Percentiles rank a stretch among this genome's conserved stretches.
Evolutionary conservation across 495 filamentous ascomycete genomes (phyloP).

Genomic region (Tuber indicum): DNA sequence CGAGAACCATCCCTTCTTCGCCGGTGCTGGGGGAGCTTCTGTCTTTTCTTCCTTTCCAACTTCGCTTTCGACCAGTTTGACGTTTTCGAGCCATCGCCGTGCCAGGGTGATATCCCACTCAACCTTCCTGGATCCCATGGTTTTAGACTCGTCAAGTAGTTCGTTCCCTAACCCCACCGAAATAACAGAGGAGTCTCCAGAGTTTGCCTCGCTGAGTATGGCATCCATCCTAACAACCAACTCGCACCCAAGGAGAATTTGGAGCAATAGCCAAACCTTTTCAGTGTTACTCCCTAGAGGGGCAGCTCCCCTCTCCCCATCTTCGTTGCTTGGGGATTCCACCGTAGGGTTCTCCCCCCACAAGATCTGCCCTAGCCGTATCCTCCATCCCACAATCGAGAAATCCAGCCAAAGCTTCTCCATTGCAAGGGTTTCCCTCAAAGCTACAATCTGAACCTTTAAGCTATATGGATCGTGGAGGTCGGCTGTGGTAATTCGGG

Average conservation of each 20-base stretch:
- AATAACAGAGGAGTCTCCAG: constrained; percentile 47
- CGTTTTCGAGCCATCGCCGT: constrained; percentile 68
- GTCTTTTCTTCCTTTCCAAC: constrained; percentile 45
- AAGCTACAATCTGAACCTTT: constrained; percentile 53
- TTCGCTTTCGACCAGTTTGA: constrained; percentile 49
- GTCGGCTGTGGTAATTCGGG: constrained; percentile 51
- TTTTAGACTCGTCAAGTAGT: constrained; percentile 54
- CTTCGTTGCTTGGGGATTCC: constrained; percentile 41
- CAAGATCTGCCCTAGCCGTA: constrained; percentile 70
- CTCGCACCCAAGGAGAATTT: constrained; percentile 71
- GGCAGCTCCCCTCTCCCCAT: constrained; percentile 45
- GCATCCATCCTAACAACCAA: constrained; percentile 68
- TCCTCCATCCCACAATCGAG: constrained; percentile 69
- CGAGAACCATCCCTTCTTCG: constrained; percentile 38
- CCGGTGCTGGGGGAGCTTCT: constrained; percentile 35
- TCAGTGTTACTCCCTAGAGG: constrained; percentile 49
- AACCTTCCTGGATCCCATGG: constrained; percentile 59
- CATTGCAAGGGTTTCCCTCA: constrained; percentile 53
- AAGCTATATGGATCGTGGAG: constrained; percentile 53
- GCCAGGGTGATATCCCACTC: constrained; percentile 76
- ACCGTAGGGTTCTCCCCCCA: constrained; percentile 52
- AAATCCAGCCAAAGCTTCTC: constrained; percentile 70
- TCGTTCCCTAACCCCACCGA: constrained; percentile 54
- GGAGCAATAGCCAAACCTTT: constrained; percentile 71
- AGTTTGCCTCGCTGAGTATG: constrained; percentile 51